phyloP scores from a whole-genome alignment of 1,284 basidiomycete species.

The Sphaerobolus stellatus region DNA sequence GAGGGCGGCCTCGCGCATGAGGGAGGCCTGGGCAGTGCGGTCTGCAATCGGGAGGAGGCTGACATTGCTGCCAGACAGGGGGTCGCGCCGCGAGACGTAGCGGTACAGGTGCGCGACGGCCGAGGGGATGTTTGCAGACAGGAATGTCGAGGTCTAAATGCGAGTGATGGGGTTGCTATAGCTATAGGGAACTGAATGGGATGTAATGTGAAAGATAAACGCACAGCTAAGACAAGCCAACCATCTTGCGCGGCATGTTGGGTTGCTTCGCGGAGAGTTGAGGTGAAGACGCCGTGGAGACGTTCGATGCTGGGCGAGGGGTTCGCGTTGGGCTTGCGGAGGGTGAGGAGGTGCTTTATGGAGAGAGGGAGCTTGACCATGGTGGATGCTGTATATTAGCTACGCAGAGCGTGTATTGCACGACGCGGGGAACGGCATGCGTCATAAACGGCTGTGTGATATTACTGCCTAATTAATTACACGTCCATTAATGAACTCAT shows the following conservation, averaged over 20 bases:
- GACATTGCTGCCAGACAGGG: conserved; percentile 42
- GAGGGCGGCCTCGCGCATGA: conserved; percentile 91
- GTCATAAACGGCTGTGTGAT: no score
- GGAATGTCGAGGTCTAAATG: conserved; percentile 79
- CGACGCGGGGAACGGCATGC: no score
- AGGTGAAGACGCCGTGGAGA: conserved; percentile 57
- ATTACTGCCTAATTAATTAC: no score
- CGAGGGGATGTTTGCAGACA: conserved; percentile 82
- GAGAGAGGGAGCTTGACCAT: conserved; percentile 28
- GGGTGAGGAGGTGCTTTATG: conserved; percentile 72
- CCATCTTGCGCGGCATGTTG: conserved; percentile 67
- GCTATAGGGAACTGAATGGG: conserved; percentile 3
- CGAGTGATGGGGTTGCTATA: no score
- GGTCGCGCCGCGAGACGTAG: conserved; percentile 61
- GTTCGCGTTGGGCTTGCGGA: conserved; percentile 64
- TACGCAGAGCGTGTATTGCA: no score
- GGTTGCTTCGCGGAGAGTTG: conserved; percentile 62
- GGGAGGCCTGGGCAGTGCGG: conserved; percentile 59
- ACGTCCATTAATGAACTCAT: no score
- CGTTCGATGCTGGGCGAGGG: conserved; percentile 54
- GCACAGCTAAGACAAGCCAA: conserved; percentile 81
- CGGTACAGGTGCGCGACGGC: conserved; percentile 77
- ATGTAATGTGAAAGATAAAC: conserved; percentile 25
- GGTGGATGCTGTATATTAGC: no score
- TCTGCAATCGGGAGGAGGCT: conserved; percentile 51